These are phyloP conservation scores for Cyclotella cryptica DNA, from an alignment of 108 stramenopile genomes.

Conservation along the genomic window DNA sequence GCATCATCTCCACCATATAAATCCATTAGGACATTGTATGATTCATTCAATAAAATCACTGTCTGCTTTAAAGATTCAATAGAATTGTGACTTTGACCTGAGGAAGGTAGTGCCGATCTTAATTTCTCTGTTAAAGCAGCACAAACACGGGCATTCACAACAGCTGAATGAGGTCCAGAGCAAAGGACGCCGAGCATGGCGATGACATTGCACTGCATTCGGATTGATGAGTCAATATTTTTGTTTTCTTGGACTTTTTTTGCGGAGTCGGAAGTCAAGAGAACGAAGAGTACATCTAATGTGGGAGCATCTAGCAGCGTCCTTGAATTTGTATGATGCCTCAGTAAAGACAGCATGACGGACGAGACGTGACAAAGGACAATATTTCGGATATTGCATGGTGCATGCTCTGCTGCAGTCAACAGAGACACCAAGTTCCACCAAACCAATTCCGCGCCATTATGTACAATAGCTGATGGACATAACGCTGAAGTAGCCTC, in stretches of 20 bases:
- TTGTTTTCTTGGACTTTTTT: conserved; percentile 8
- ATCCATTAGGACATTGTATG: conserved; percentile 70
- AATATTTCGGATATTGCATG: neutral
- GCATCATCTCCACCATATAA: conserved; percentile 72
- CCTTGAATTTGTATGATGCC: conserved; percentile 27
- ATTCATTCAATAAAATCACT: conserved; percentile 44
- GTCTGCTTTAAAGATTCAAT: neutral
- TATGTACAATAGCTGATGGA: conserved; percentile 11
- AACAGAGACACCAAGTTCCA: conserved; percentile 20
- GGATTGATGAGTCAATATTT: conserved; percentile 19
- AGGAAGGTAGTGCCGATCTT: conserved; percentile 12
- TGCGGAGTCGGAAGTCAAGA: conserved; percentile 10
- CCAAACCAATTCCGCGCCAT: conserved; percentile 34
- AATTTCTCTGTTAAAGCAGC: conserved; percentile 34
- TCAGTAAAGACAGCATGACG: conserved; percentile 30
- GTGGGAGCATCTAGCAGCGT: conserved; percentile 22
- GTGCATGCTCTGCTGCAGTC: neutral
- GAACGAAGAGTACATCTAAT: conserved; percentile 29
- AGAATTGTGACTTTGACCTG: conserved; percentile 4
- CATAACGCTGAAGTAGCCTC: neutral
- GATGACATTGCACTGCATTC: conserved; percentile 42
- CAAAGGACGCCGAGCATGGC: conserved; percentile 55
- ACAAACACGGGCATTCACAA: conserved; percentile 47
- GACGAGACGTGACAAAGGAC: conserved; percentile 22
- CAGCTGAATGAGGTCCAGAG: conserved; percentile 41